Percentiles rank a stretch among this genome's conserved stretches.
phyloP scores from a whole-genome alignment of 73 alveolate genomes.

The Paramecium bursaria region DNA sequence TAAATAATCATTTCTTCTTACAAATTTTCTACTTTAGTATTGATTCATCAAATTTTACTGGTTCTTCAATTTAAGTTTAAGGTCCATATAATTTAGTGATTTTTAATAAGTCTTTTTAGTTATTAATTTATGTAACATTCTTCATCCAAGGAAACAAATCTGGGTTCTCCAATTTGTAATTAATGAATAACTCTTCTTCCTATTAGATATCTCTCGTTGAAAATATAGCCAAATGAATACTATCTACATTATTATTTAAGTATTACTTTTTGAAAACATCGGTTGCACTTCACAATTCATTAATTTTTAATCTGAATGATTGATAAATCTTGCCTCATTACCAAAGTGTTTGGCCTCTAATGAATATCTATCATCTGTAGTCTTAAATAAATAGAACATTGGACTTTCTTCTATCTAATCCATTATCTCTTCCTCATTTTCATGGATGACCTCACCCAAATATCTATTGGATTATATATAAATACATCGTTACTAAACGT shows the following conservation, averaged over 20 bases:
- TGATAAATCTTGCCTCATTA: slow-evolving; percentile 42
- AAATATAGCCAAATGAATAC: slow-evolving; percentile 17
- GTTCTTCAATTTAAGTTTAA: no score
- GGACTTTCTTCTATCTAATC: slow-evolving; percentile 32
- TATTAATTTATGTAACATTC: no score
- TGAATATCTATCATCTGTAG: slow-evolving; percentile 26
- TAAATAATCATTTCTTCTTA: no score
- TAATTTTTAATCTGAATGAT: not conserved
- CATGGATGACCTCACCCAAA: slow-evolving; percentile 1
- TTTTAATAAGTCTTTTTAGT: no score
- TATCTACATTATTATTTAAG: not conserved
- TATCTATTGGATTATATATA: no score
- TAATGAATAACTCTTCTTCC: slow-evolving; percentile 7
- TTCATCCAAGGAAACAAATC: no score
- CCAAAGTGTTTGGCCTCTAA: slow-evolving; percentile 17
- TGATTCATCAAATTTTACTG: no score
- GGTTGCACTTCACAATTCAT: not conserved
- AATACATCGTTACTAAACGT: not conserved
- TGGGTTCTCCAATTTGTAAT: no score
- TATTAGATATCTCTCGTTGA: not conserved
- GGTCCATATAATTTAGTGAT: no score
- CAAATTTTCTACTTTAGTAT: no score
- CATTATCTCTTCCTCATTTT: slow-evolving; percentile 32
- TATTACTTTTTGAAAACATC: slow-evolving; percentile 5
- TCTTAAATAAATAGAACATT: not conserved